phyloP scores from a whole-genome alignment of 352 stramenopile species.

The Elongisporangium undulatum region DNA sequence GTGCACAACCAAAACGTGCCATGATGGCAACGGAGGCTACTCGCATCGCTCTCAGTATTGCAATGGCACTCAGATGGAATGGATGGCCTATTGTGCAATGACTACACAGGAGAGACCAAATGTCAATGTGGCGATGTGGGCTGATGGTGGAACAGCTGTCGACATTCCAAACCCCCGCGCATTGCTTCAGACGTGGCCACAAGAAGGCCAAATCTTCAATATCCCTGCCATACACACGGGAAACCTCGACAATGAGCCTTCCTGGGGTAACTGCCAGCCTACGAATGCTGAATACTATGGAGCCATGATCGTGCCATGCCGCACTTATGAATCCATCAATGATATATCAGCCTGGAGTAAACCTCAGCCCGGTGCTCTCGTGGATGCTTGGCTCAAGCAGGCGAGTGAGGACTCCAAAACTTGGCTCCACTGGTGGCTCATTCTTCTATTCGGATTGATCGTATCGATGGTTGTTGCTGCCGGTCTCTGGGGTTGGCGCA shows the following conservation, averaged over 20 bases:
- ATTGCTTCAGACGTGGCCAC: background rate
- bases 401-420: background rate
- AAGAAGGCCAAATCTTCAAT: background rate
- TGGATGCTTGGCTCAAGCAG: constrained; percentile 10
- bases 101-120: background rate
- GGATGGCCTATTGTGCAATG: background rate
- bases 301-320: constrained; percentile 10
- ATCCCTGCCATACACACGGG: background rate
- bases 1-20: background rate
- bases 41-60: background rate
- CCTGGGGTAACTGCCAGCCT: background rate
- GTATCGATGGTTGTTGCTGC: too few relatives aligned
- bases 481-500: background rate
- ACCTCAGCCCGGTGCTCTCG: constrained; percentile 5
- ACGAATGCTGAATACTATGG: background rate
- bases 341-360: background rate
- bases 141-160: background rate
- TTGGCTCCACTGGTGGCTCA: too few relatives aligned
- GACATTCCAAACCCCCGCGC: background rate
- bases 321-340: background rate
- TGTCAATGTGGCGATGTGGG: background rate
- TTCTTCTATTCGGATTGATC: too few relatives aligned
- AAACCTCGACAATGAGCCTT: background rate
- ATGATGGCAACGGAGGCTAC: background rate
- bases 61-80: background rate